Conservation (phyloP, 352 stramenopile genomes). For the Phytophthora foliorum region DNA sequence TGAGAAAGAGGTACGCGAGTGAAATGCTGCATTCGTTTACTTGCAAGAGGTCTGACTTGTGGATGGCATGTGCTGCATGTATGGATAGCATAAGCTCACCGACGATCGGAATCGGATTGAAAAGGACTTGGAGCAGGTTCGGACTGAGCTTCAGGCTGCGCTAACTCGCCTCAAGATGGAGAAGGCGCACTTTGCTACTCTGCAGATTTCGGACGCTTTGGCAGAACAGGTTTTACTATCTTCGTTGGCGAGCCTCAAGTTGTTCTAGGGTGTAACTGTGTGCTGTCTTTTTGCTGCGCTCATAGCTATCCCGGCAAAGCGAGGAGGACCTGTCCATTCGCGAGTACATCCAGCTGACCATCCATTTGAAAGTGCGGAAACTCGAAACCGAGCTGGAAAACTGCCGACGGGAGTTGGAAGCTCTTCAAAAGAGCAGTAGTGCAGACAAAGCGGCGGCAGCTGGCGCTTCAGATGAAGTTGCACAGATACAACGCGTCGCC, state of each 20-base stretch:
- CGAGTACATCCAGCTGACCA: constrained; percentile 68
- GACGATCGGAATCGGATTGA: constrained; percentile 30
- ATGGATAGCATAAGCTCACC: constrained; percentile 14
- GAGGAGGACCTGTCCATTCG: constrained; percentile 64
- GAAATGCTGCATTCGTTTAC: background rate
- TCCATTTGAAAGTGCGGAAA: constrained; percentile 55
- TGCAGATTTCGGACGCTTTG: constrained; percentile 73
- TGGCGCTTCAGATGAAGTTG: constrained; percentile 43
- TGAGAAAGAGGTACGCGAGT: constrained; percentile 36
- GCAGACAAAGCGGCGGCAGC: constrained; percentile 46
- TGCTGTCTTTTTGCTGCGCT: background rate
- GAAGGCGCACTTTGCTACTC: constrained; percentile 64
- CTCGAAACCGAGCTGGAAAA: constrained; percentile 51
- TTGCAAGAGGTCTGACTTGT: background rate
- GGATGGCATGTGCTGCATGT: too few relatives aligned
- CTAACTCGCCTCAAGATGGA: constrained; percentile 66
- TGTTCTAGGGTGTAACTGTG: background rate
- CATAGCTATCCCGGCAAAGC: constrained; percentile 57
- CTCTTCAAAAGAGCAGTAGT: constrained; percentile 30
- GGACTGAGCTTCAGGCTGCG: constrained; percentile 30
- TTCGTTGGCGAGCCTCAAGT: background rate
- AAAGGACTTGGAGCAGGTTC: constrained; percentile 36
- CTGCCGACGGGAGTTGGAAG: constrained; percentile 50
- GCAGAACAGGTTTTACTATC: constrained; percentile 56
- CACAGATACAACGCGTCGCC: constrained; percentile 35